Base-by-base conservation (phyloP, 257 asterid species). In the Nicotiana attenuata region DNA sequence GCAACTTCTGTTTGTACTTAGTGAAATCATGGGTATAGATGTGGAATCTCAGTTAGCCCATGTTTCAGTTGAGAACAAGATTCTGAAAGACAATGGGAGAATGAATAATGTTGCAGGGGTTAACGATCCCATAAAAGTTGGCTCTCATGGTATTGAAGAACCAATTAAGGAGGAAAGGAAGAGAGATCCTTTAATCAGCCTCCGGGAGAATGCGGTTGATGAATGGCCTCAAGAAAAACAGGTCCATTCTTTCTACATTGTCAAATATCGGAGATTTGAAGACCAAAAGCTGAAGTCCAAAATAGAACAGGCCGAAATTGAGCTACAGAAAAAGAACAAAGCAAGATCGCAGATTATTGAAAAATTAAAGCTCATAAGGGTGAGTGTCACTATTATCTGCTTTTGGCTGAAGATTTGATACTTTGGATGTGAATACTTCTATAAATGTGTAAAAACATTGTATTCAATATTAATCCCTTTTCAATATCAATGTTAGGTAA, bases 251-350 rank as follows among this genome's bases (percentile, higher is more conserved):
- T 56, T 5, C 24, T 56, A 56, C 63, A 17, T 56, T 19, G 63
- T 56, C 63, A 56, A 84, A 85, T 91, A 91, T 83, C 87, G 98
- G 71, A 77, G 92, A 14, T 83, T 65, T 80, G 97, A 93, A 73
- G 96, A 92, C 82, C 92, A 56, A 84, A 90, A 87, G 69, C 85
- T 93, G 82, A 91, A 84, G 84, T 86, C 85, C 71, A 92, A 89
- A 88, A 82, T 89, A 80, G 97, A 93, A 35, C 80, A 81, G 88
- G 91, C 91, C 28, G 98, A 93, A 64, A 90, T 77, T 77, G 98
- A 93, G 82, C 85, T 93, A 13, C 93, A 88, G 83, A 93, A 85
- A 81, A 91, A 89, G 88, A 91, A 92, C 82, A 92, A 91, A 87
- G 84, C 88, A 2, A 93, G 96, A 11, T 85, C 80, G 35, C 90